Base-by-base conservation (phyloP, 495 filamentous ascomycete species). In the Xylaria acuta region DNA sequence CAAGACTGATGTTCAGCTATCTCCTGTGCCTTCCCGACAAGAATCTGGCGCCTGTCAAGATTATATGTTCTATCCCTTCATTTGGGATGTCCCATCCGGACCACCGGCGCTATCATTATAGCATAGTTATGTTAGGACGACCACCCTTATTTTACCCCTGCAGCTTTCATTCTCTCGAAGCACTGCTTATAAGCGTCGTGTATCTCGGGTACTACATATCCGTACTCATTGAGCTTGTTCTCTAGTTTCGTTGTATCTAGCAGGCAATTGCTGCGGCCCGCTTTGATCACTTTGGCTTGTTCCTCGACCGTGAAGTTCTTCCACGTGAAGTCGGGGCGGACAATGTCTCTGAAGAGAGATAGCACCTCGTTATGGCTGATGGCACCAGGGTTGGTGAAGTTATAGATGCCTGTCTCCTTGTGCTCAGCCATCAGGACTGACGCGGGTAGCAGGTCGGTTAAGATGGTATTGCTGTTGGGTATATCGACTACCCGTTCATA, bases 321-420 rank as follows among this genome's bases (percentile, higher is more conserved):
- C 90, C 90, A 92, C 41, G 82, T 86, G 72, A 90, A 89, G 49
- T 78, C 77, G 8, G 90, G 90, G 18, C 89, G 84, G 45, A 91
- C 85, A 74, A 89, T 86, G 64, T 90, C 84, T 69, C 86, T 86
- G 82, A 90, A 91, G 32, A 92, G 80, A 8, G 82, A 71, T 45
- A 91, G 81, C 36, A 91, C 89, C 80, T 91, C 90, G 78, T 92
- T 91, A 79, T 91, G 89, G 40, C 87, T 89, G 73, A 91, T 91
- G 66, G 88, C 88, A 30, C 89, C 89, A 14, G 89, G 89, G 79
- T 91, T 91, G 58, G 89, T 91, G 81, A 90, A 87, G 81, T 91
- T 91, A 80, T 90, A 90, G 75, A 91, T 81, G n/a, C 89, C 89
- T 45, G 82, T 84, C 59, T 90, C 89, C 30, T 81, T 82, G 77